Evolutionary conservation across 2,329 filamentous ascomycete genomes (phyloP), one percentile per base, ranked within the genome.

Genomic region (Scortechinia acanthostroma): DNA sequence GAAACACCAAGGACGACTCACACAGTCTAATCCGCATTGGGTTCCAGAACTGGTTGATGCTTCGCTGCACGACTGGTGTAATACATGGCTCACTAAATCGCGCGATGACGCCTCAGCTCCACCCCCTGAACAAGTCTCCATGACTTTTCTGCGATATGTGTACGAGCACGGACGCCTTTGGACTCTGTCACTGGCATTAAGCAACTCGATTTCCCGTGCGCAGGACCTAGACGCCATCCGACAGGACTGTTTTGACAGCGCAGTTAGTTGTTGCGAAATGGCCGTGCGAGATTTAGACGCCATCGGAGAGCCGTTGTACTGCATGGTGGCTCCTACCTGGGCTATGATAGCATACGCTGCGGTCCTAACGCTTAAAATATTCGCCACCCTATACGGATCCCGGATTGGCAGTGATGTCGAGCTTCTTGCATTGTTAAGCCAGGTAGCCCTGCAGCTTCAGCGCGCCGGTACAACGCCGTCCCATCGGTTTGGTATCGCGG

Each of bases 271-370:
- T 19, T 59, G 57, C 19, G 58, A 58, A 44, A 42, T 52, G 1
- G 53, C 55, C 1, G 57, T 59, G 2, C 47, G 42, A 6, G 56
- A 58, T 33, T 42, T 60, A n/a, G 22, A 50, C 5, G 42, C 19
- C 1, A 48, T 58, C 2, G 57, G 55, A 4, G 56, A 58, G 22
- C 52, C 55, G 17, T 30, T 59, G 13, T 60, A 59, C 37, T 55
- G 51, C 20, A 58, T 60, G 55, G 44, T 60, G 17, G 51, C 57
- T n/a, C 58, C 58, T 0, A 60, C 55, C 1, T 59, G 58, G 57
- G 57, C 57, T 1, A 60, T 60, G 57, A 56, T 58, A 22, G 52
- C 56, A 0, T 59, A 59, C 23, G 52, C 56, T 1, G 55, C 53
- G 0, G 54, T 59, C 13, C 46, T 59, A 2, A 48, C 57, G 1